Evolutionary conservation across 2,329 filamentous ascomycete species (phyloP), one percentile per base, ranked within the genome.

Genomic region (Fusarium begoniae): DNA sequence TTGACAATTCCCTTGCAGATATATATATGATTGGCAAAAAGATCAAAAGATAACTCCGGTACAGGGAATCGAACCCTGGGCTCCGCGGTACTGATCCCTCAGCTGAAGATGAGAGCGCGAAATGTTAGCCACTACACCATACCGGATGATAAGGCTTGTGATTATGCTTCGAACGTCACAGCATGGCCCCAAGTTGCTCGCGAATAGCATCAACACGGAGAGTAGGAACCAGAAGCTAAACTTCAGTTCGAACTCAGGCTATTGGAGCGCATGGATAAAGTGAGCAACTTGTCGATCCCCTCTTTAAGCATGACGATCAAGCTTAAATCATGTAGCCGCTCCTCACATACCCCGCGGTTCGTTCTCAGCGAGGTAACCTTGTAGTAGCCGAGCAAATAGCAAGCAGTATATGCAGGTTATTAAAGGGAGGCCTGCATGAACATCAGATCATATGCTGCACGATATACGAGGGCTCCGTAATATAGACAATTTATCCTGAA

Each of bases 91-190:
- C 50, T 67, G 8, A 48, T 68, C 65, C 50, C 65, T 68, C 62
- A 67, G 9, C 48, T 66, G 8, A 30, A 40, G 15, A 59, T 79
- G 78, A 80, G 78, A 80, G 78, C 78, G 78, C 75, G 77, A 80
- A 80, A 80, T 80, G 78, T 80, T 80, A 77, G 77, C 78, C 78
- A 80, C 78, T 80, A 80, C 78, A 80, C 78, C 78, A 80, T 79
- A 79, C 78, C 78, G 78, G 78, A 80, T 43, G 40, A 3, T 11
- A 24, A 8, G 10, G 18, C 18, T 26, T 26, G 9, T 28, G 45
- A n/a, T 32, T 20, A 32, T 18, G 11, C 8, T 8, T 15, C 6
- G 4, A 4, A 4, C 3, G 0, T 22, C 13, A 1, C 17, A 45
- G 14, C n/a, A 3, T 20, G 3, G 4, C 4, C 5, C 0, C n/a